A percentile compares a stretch with the other conserved stretches of the same genome.
Conservation (phyloP, 805 yeast genomes). For the Kuraishia cidri region DNA sequence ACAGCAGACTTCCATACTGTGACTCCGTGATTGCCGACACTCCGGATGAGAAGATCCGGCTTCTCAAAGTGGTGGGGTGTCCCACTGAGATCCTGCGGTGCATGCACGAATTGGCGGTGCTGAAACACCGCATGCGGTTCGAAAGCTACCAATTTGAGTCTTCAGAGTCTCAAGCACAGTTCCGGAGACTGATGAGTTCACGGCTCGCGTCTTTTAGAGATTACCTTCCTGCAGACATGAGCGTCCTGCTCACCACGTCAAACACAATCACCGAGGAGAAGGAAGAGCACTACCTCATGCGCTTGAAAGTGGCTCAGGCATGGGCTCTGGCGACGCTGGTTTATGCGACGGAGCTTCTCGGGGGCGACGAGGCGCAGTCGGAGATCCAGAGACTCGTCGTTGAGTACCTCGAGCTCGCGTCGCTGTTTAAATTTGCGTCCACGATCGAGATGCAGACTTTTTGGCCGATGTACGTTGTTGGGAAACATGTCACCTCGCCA, state of each 20-base stretch:
- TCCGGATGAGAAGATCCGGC: not conserved
- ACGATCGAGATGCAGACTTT: constrained; percentile 4
- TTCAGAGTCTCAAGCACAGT: too few species aligned
- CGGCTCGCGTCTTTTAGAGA: not conserved
- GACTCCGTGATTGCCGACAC: not conserved
- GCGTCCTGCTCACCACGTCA: constrained; percentile 1
- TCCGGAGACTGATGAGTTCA: too few species aligned
- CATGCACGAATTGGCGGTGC: too few species aligned
- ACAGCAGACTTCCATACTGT: constrained; percentile 1
- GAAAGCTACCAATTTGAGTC: too few species aligned
- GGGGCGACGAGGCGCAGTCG: not conserved
- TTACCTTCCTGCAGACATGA: constrained; percentile 2
- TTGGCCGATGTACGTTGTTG: constrained; percentile 4
- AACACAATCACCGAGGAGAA: not conserved
- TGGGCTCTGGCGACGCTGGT: not conserved
- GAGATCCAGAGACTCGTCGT: not conserved
- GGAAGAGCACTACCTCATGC: not conserved
- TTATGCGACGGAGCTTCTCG: not conserved
- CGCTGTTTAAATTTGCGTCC: constrained; percentile 1
- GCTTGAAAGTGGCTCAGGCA: not conserved
- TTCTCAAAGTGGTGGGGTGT: constrained; percentile 3
- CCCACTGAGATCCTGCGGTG: too few species aligned
- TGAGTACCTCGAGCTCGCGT: not conserved
- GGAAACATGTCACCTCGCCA: not conserved
- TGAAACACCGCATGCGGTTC: too few species aligned